Percentiles rank a stretch among this genome's conserved stretches.
Conservation (phyloP, 1,139 yeast genomes). For the Candida anutae region DNA sequence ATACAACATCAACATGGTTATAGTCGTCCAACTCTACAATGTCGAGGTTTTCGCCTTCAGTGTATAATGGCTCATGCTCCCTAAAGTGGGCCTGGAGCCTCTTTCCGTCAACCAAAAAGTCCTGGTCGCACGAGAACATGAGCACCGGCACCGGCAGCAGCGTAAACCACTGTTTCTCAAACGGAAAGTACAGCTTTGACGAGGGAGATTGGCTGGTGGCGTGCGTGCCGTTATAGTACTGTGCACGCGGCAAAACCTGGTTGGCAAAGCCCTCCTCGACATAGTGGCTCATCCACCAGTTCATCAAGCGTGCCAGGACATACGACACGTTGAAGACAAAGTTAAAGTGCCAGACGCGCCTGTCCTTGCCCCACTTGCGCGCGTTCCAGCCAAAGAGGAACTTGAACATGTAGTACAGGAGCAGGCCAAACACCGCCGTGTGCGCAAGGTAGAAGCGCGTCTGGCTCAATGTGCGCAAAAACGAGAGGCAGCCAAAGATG, state of each 20-base stretch:
- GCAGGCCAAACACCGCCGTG: constrained; percentile 45
- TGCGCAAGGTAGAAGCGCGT: constrained; percentile 39
- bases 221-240: constrained; percentile 13
- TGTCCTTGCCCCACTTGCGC: constrained; percentile 57
- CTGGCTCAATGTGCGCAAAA: constrained; percentile 51
- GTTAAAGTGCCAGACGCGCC: constrained; percentile 56
- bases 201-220: constrained; percentile 14
- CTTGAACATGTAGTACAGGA: constrained; percentile 74
- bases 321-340: constrained; percentile 83
- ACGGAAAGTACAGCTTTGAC: constrained; percentile 48
- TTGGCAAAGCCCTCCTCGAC: constrained; percentile 34
- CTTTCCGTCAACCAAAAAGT: constrained; percentile 60
- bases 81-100: constrained; percentile 46
- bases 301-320: constrained; percentile 73
- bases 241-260: constrained; percentile 26
- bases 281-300: constrained; percentile 73
- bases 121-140: constrained; percentile 55
- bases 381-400: constrained; percentile 85
- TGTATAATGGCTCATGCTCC: constrained; percentile 38
- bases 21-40: constrained; percentile 37
- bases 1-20: constrained; percentile 47
- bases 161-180: constrained; percentile 48
- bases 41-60: constrained; percentile 31
- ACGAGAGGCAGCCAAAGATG: constrained; percentile 55
- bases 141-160: constrained; percentile 39